phyloP scores from a whole-genome alignment of 192 early-diverging fungal species.

The Lunasporangiospora selenospora region DNA sequence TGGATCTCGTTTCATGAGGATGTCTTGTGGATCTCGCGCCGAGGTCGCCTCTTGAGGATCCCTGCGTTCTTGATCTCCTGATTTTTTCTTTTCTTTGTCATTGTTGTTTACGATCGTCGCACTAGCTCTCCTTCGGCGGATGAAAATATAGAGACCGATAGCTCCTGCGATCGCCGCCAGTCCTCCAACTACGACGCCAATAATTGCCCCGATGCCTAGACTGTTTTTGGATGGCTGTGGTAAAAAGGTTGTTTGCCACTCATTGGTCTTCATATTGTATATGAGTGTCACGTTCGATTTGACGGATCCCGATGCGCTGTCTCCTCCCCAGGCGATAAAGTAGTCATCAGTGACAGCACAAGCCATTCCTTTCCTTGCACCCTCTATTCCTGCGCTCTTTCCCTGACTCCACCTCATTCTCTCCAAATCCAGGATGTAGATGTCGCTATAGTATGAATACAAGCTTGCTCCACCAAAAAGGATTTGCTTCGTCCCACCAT shows the following conservation, averaged over 20 bases:
- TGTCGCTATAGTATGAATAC: background rate
- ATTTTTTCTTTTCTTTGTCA: background rate
- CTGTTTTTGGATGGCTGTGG: background rate
- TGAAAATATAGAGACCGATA: too few species aligned
- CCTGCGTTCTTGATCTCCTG: too few species aligned
- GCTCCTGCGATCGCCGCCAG: too few species aligned
- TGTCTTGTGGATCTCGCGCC: too few species aligned
- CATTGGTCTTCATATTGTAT: background rate
- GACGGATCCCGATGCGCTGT: background rate
- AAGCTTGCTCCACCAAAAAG: slow-evolving; percentile 17
- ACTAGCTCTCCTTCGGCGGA: too few species aligned
- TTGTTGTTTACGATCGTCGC: background rate
- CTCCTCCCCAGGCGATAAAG: slow-evolving; percentile 29
- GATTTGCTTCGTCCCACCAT: slow-evolving; percentile 12
- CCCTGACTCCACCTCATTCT: slow-evolving; percentile 19
- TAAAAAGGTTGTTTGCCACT: slow-evolving; percentile 1
- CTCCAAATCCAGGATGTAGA: slow-evolving; percentile 15
- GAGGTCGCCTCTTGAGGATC: too few species aligned
- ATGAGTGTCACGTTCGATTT: background rate
- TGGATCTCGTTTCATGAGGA: too few species aligned
- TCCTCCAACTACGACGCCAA: background rate
- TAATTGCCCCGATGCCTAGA: background rate
- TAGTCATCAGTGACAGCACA: slow-evolving; percentile 13
- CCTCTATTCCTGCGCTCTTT: background rate
- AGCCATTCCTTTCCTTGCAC: background rate